Base-by-base conservation (phyloP, 345 rosid genomes). In the Microthlaspi erraticum region DNA sequence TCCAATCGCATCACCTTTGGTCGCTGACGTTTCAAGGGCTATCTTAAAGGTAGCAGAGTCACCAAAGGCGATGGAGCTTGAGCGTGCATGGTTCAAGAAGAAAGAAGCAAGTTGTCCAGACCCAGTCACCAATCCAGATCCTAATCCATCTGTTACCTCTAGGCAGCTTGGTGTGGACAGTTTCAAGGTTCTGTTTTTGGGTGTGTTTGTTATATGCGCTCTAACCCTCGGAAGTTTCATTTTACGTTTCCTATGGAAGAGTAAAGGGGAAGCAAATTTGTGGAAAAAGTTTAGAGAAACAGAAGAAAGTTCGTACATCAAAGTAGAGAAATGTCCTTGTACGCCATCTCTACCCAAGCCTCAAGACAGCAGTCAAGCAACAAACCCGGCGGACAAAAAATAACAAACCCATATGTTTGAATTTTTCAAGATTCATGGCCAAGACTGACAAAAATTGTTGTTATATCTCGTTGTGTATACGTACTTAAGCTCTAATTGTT, bases 1-100 rank as follows among this genome's bases (percentile, higher is more conserved):
- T 19, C 86, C 86, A 0, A 73, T 32, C 8, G 75, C 80, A n/a
- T 85, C 86, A 29, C 83, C 83, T 36, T 64, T 85, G 5, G 85
- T 77, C 1, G 64, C 75, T 9, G 83, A 85, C 55, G 67, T 85
- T 9, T 85, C 85, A 2, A 82, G 78, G 45, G 85, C 82, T 3
- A 66, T 82, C 6, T 50, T 85, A 14, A 63, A 66, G 50, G 77
- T 85, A 26, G 78, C 72, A 7, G 81, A 81, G 16, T 78, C 84
- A 20, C 57, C 49, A 0, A 70, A 52, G 33, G 75, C 68, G 32
- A 70, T 16, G 10, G 43, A 79, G 42, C 79, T 82, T 41, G 74
- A 45, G 37, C 10, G 17, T 0, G 60, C 76, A 17, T 77, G 66
- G 72, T 76, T 81, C 60, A 63, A 67, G 43, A 60, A 53, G 1